Conservation (phyloP, 208 protist genomes). For the Acanthamoeba sp. region DNA sequence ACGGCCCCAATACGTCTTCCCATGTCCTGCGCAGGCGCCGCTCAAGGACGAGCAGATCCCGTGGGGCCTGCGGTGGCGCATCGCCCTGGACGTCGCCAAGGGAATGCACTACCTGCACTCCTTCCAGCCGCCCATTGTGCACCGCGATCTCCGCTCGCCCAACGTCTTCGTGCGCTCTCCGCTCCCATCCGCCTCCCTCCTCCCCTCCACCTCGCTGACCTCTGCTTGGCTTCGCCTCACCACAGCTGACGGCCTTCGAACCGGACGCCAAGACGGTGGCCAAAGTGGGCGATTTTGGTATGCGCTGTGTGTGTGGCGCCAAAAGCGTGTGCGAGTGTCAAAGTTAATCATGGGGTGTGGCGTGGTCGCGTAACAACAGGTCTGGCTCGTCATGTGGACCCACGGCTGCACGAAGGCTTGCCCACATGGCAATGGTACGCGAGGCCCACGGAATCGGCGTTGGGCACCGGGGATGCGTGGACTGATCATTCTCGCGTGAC, state of each 20-base stretch:
- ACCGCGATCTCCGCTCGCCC: constrained; percentile 80
- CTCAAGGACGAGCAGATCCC: constrained; percentile 43
- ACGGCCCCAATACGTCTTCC: not conserved
- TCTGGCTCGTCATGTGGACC: constrained; percentile 68
- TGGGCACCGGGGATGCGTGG: no score
- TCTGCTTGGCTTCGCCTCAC: not conserved
- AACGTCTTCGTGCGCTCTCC: constrained; percentile 77
- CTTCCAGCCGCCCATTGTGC: constrained; percentile 77
- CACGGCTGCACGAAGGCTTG: constrained; percentile 45
- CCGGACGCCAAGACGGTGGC: not conserved
- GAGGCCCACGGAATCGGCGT: no score
- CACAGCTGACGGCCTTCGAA: not conserved
- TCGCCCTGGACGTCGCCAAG: constrained; percentile 78
- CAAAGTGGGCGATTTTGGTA: constrained; percentile 85
- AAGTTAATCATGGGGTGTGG: no score
- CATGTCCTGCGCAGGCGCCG: not conserved
- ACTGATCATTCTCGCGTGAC: no score
- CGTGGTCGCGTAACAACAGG: not conserved
- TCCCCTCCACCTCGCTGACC: not conserved
- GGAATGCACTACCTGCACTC: constrained; percentile 74
- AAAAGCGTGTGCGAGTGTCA: no score
- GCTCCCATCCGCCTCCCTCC: not conserved
- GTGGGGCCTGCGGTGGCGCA: constrained; percentile 33
- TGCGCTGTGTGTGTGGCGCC: no score
- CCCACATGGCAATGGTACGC: constrained; percentile 77